Percentiles rank a stretch among this genome's conserved stretches.
phyloP scores from a whole-genome alignment of 2,329 filamentous ascomycete genomes.

The Verticillium longisporum region DNA sequence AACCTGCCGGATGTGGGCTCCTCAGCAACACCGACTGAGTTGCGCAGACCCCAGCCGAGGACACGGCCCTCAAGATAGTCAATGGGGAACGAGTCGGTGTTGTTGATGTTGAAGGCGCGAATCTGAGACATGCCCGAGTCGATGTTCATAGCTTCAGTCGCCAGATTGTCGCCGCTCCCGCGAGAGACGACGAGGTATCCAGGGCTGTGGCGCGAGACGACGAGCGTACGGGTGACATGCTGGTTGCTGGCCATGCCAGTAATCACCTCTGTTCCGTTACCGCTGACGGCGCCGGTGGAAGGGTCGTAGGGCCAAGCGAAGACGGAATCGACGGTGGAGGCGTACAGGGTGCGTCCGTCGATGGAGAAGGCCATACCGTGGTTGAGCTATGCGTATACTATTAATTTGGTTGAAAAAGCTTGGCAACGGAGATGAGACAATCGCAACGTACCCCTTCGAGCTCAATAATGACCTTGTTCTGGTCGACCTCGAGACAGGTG shows the following conservation, averaged over 20 bases:
- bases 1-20: slow-evolving; percentile 45
- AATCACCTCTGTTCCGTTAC: slow-evolving; percentile 46
- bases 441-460: slow-evolving; percentile 20
- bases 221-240: slow-evolving; percentile 60
- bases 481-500: slow-evolving; percentile 31
- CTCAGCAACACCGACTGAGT: slow-evolving; percentile 65
- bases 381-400: slow-evolving; percentile 33
- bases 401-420: background rate
- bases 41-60: slow-evolving; percentile 64
- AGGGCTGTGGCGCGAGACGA: slow-evolving; percentile 48
- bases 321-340: slow-evolving; percentile 51
- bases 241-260: slow-evolving; percentile 42
- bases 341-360: slow-evolving; percentile 47
- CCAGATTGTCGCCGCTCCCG: slow-evolving; percentile 58
- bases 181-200: slow-evolving; percentile 58
- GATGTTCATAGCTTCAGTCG: slow-evolving; percentile 42
- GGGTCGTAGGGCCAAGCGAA: slow-evolving; percentile 61
- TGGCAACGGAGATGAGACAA: background rate
- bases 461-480: slow-evolving; percentile 24
- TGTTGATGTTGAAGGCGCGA: slow-evolving; percentile 45
- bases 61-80: slow-evolving; percentile 41
- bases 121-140: slow-evolving; percentile 59
- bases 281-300: slow-evolving; percentile 33
- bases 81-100: slow-evolving; percentile 22
- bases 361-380: slow-evolving; percentile 48